Conservation (phyloP, 371 early-diverging fungal species). For the Sporodiniella umbellata region DNA sequence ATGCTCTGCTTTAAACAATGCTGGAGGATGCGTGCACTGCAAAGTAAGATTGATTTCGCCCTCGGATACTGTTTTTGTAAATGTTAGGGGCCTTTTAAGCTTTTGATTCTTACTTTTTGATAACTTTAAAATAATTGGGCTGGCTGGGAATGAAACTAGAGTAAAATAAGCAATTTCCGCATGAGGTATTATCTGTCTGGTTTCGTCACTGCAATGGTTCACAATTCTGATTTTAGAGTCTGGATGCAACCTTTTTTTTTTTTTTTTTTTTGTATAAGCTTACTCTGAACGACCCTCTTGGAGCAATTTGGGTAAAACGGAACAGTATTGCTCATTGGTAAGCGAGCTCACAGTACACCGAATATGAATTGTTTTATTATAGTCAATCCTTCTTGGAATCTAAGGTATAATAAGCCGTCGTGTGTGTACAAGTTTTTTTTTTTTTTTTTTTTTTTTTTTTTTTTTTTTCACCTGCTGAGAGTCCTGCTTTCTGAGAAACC, state of each 20-base stretch:
- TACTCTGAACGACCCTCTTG: conserved; percentile 17
- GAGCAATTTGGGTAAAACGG: conserved; percentile 8
- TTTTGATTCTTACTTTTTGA: conserved; percentile 3
- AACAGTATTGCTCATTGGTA: conserved; percentile 10
- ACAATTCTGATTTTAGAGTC: no score
- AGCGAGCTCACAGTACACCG: neutral
- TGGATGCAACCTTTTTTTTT: no score
- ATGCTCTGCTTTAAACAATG: conserved; percentile 14
- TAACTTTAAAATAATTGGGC: conserved; percentile 13
- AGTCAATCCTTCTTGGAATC: neutral
- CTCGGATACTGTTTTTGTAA: conserved; percentile 3
- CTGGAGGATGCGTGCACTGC: conserved; percentile 14
- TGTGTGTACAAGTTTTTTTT: neutral
- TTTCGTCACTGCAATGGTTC: neutral
- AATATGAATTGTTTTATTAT: conserved; percentile 9
- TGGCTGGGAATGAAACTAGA: conserved; percentile 14
- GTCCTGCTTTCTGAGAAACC: neutral
- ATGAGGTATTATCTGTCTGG: conserved; percentile 4
- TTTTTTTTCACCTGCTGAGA: neutral
- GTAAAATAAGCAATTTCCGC: conserved; percentile 17
- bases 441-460: neutral
- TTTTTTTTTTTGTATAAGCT: no score
- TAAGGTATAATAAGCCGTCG: neutral
- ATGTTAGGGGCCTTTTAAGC: no score
- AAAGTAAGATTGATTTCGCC: conserved; percentile 11